phyloP scores from a whole-genome alignment of 2,329 filamentous ascomycete genomes.

The Pyricularia sp. region DNA sequence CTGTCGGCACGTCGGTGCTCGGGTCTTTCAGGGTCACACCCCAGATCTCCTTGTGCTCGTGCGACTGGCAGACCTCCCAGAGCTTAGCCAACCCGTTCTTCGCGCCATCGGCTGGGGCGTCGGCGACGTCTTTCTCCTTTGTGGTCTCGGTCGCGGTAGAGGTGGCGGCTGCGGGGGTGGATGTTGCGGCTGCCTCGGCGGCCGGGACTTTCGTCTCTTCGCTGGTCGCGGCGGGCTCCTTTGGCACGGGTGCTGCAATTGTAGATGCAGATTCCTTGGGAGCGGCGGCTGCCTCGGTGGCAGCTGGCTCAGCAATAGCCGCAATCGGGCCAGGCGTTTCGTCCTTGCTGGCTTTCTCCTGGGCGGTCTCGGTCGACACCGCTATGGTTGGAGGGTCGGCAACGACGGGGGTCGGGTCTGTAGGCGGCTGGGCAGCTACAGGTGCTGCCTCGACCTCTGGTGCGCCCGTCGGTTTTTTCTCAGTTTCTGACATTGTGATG shows the following conservation, averaged over 20 bases:
- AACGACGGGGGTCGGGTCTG: neutral
- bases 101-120: neutral
- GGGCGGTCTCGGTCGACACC: neutral
- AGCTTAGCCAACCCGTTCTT: conserved; percentile 11
- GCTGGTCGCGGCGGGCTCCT: neutral
- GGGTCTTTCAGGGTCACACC: conserved; percentile 54
- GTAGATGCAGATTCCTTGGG: too few relatives aligned
- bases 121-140: conserved; percentile 1
- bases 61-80: conserved; percentile 12
- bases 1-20: conserved; percentile 53
- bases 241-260: neutral
- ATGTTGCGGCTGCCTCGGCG: neutral
- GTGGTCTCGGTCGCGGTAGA: neutral
- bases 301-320: neutral
- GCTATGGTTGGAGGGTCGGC: neutral
- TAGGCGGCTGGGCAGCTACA: neutral
- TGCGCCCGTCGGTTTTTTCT: neutral
- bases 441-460: neutral
- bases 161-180: neutral
- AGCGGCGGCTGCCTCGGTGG: neutral
- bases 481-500: neutral
- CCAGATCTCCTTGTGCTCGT: conserved; percentile 68
- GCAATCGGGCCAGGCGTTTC: neutral
- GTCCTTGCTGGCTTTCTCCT: neutral
- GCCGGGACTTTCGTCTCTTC: neutral